These are phyloP conservation scores for Paraconiothyrium brasiliense DNA, from an alignment of 2,329 filamentous ascomycete genomes.

Conservation along the genomic window DNA sequence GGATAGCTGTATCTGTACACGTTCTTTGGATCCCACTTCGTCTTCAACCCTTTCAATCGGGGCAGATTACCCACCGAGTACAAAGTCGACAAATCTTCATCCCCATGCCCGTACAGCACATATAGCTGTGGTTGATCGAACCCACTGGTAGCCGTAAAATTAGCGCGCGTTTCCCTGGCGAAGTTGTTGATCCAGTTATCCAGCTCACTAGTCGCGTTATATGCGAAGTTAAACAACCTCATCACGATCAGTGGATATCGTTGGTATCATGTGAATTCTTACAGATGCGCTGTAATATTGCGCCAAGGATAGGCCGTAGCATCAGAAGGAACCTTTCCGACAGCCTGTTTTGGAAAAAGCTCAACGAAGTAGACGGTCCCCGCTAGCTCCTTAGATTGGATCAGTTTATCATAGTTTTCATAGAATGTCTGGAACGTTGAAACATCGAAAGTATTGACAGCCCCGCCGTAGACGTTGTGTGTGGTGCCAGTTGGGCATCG, in stretches of 20 bases:
- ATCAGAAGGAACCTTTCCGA: conserved; percentile 2
- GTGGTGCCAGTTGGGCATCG: background rate
- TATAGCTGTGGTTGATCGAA: no score
- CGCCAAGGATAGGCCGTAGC: conserved; percentile 15
- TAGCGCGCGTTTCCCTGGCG: background rate
- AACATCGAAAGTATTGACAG: conserved; percentile 7
- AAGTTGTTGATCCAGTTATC: background rate
- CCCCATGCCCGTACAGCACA: no score
- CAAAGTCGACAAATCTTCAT: no score
- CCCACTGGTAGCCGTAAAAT: conserved; percentile 5
- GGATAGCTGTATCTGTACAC: no score
- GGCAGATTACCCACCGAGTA: no score
- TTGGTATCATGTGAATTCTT: background rate
- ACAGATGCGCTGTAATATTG: conserved; percentile 16
- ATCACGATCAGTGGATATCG: background rate
- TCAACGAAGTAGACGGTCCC: conserved; percentile 16
- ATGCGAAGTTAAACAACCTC: conserved; percentile 5
- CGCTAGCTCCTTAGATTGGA: conserved; percentile 7
- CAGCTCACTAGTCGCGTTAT: background rate
- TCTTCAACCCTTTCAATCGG: no score
- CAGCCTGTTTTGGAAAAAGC: conserved; percentile 14
- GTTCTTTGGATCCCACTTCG: no score
- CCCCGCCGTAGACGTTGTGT: conserved; percentile 17
- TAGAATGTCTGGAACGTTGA: conserved; percentile 13
- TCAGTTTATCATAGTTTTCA: conserved; percentile 3